Evolutionary conservation across 768 basidiomycete genomes (phyloP), one percentile per base, ranked within the genome.

Genomic region (Gloeostereum incarnatum): DNA sequence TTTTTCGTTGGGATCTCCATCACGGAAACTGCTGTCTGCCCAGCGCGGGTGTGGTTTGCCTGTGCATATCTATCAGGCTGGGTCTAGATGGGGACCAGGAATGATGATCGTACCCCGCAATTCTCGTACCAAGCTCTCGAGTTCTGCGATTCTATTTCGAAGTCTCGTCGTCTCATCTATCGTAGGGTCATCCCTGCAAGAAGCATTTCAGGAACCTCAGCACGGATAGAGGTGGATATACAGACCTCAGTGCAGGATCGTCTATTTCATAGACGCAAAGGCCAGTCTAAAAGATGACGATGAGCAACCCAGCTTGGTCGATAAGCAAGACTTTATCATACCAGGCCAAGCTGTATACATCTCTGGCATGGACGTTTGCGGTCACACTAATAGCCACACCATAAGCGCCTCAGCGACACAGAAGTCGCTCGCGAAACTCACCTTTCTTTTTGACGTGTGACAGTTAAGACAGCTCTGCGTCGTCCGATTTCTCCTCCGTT

Each of bases 231-330:
- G 6, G 34, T 31, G 20, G 25, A 7, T 27, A 35, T 4, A 53
- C 68, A 41, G 46, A 85, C 87, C 84, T 71, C 25, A 84, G 61
- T 7, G 82, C 79, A 10, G 86, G 86, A 59, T 90, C 90, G 55
- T 93, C 91, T 46, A 93, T 85, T 54, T 94, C 91, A 49, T 94
- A 94, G 1, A 94, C 89, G 56, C 91, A 94, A 13, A 93, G 81
- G 36, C 91, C 91, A 16, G 91, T 93, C 86, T 90, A 48, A 14
- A 39, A 41, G 17, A 22, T 11, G 33, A 16, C 35, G 2, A 41
- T 35, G 31, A 19, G 47, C 44, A 35, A 1, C 33, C 43, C 47
- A 22, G 21, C 38, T 6, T 27, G 25, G 40, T 29, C 24, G 36
- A 17, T 31, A 35, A 22, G 13, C 19, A 27, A 39, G 35, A 20